Evolutionary conservation across 2,329 filamentous ascomycete species (phyloP).

Genomic region (Fusarium stilboides): DNA sequence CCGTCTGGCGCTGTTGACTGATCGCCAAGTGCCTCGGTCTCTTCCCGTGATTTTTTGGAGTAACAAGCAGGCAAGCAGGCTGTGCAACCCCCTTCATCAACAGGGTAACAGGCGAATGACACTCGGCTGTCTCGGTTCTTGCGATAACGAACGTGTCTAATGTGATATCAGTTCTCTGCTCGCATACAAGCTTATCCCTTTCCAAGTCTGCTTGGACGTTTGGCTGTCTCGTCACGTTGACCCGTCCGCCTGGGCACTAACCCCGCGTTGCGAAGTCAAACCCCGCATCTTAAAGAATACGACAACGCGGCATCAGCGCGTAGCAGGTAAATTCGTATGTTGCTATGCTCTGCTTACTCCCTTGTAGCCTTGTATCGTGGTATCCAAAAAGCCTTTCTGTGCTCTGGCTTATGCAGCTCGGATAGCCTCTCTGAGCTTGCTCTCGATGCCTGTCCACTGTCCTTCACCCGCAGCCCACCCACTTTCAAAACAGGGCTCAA

Average conservation of each 20-base stretch:
- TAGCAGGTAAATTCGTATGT: constrained; percentile 42
- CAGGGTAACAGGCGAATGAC: constrained; percentile 14
- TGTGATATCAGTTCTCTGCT: constrained; percentile 41
- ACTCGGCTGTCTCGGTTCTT: constrained; percentile 39
- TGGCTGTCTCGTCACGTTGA: constrained; percentile 44
- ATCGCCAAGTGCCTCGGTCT: constrained; percentile 43
- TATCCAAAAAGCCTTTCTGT: constrained; percentile 27
- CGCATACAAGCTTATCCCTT: constrained; percentile 4
- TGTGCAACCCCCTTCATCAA: constrained; percentile 29
- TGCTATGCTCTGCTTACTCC: constrained; percentile 14
- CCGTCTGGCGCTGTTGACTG: constrained; percentile 26
- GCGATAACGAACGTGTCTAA: constrained; percentile 37
- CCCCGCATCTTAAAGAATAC: constrained; percentile 46
- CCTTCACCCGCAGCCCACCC: constrained; percentile 42
- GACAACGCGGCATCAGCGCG: constrained; percentile 51
- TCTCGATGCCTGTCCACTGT: constrained; percentile 32
- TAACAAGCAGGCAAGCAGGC: constrained; percentile 9
- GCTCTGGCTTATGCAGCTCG: constrained; percentile 39
- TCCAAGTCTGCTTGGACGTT: constrained; percentile 12
- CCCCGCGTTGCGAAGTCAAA: constrained; percentile 49
- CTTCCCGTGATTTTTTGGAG: constrained; percentile 36
- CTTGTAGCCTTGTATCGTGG: constrained; percentile 24
- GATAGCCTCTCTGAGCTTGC: constrained; percentile 29
- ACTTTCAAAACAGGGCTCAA: constrained; percentile 27
- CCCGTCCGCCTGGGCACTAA: constrained; percentile 46